Evolutionary conservation across 2,329 filamentous ascomycete species (phyloP).

Genomic region (Coniochaeta hoffmannii): DNA sequence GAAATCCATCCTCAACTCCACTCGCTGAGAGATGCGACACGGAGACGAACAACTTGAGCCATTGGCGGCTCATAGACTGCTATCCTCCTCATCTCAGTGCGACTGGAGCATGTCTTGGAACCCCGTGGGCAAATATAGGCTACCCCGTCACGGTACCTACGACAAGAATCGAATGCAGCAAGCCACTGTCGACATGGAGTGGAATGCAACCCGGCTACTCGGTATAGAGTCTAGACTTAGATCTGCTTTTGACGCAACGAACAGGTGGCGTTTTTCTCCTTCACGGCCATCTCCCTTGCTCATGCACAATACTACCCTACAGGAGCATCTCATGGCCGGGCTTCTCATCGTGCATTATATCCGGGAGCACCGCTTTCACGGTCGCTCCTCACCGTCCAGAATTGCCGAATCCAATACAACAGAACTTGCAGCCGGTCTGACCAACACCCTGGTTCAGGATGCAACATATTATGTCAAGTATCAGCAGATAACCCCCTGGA

Average conservation of each 20-base stretch:
- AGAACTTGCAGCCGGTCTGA: background rate
- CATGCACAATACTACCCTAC: background rate
- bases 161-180: background rate
- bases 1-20: background rate
- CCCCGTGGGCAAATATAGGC: too few species aligned
- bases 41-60: background rate
- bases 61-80: too few species aligned
- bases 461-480: background rate
- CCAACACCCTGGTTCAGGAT: background rate
- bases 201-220: background rate
- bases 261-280: background rate
- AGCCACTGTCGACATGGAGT: background rate
- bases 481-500: background rate
- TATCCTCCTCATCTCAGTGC: too few species aligned
- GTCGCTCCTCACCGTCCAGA: background rate
- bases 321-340: background rate
- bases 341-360: background rate
- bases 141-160: background rate
- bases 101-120: too few species aligned
- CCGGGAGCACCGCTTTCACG: background rate
- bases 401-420: background rate
- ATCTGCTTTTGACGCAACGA: background rate
- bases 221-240: too few species aligned
- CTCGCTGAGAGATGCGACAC: background rate
- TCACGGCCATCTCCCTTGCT: background rate